These are phyloP conservation scores for Cladochytrium tenue DNA, from an alignment of 371 early-diverging fungal species.

Conservation along the genomic window DNA sequence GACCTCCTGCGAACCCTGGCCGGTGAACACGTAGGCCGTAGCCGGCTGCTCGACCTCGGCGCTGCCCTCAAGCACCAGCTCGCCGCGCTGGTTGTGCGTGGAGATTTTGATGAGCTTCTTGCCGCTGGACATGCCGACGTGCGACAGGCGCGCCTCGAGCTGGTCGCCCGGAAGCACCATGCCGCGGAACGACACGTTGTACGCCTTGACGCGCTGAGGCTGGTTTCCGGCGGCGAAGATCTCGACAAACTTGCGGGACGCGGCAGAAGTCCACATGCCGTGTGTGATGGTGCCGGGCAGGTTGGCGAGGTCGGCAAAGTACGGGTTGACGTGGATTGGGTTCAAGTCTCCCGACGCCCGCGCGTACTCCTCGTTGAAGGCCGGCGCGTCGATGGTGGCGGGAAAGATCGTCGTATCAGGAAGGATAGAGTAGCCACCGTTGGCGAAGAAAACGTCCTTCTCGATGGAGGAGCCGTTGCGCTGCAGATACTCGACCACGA, in stretches of 20 bases:
- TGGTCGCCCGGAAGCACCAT: conserved; percentile 88
- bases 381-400: conserved; percentile 74
- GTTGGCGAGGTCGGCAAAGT: conserved; percentile 89
- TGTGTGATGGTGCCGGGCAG: conserved; percentile 95
- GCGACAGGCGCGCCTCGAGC: conserved; percentile 84
- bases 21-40: conserved; percentile 92
- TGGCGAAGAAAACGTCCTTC: conserved; percentile 77
- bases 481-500: conserved; percentile 79
- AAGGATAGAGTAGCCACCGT: conserved; percentile 92
- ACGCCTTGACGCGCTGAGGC: conserved; percentile 83
- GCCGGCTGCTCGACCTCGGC: conserved; percentile 92
- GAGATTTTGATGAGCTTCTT: conserved; percentile 92
- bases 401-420: conserved; percentile 81
- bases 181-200: conserved; percentile 77
- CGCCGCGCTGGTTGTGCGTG: conserved; percentile 84
- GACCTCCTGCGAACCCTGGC: conserved; percentile 92
- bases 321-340: conserved; percentile 95
- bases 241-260: conserved; percentile 94
- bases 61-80: conserved; percentile 84
- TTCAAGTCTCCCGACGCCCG: conserved; percentile 89
- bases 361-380: conserved; percentile 86
- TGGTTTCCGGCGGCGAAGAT: conserved; percentile 92
- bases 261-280: conserved; percentile 97
- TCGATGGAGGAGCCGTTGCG: conserved; percentile 79
- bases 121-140: conserved; percentile 96